These are phyloP conservation scores for Biscogniauxia marginata DNA, from an alignment of 2,329 filamentous ascomycete genomes.

Conservation along the genomic window DNA sequence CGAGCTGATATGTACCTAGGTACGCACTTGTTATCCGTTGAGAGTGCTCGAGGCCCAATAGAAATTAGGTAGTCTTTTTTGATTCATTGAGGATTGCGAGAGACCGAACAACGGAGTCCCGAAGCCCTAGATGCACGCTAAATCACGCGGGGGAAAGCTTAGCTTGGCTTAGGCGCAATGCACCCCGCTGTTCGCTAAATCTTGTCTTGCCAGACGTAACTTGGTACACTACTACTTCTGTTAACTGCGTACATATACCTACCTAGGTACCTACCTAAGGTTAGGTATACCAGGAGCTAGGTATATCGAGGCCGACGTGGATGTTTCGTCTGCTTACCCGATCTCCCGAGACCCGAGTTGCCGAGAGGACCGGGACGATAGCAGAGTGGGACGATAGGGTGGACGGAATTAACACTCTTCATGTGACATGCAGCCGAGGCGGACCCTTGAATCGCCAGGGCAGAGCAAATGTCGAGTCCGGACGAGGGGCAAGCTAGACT, in stretches of 20 bases:
- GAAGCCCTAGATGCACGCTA: not conserved
- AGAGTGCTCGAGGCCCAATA: conserved; percentile 1
- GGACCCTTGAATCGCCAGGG: no score
- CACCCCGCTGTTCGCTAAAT: conserved; percentile 10
- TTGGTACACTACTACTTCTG: not conserved
- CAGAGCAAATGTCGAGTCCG: no score
- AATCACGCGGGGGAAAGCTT: conserved; percentile 4
- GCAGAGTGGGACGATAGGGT: not conserved
- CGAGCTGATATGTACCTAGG: no score
- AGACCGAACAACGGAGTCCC: conserved; percentile 7
- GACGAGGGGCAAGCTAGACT: not conserved
- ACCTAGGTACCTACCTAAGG: not conserved
- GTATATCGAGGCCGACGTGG: no score
- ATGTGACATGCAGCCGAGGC: not conserved
- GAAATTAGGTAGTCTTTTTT: not conserved
- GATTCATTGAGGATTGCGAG: conserved; percentile 1
- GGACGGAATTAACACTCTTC: not conserved
- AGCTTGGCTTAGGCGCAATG: not conserved
- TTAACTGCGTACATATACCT: not conserved
- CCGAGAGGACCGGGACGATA: not conserved
- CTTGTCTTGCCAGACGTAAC: not conserved
- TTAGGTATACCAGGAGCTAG: no score
- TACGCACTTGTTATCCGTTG: no score
- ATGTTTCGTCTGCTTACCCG: not conserved
- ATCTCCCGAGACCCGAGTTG: not conserved